Evolutionary conservation across 1,139 yeast genomes (phyloP).

Genomic region (Taphrina confusa): DNA sequence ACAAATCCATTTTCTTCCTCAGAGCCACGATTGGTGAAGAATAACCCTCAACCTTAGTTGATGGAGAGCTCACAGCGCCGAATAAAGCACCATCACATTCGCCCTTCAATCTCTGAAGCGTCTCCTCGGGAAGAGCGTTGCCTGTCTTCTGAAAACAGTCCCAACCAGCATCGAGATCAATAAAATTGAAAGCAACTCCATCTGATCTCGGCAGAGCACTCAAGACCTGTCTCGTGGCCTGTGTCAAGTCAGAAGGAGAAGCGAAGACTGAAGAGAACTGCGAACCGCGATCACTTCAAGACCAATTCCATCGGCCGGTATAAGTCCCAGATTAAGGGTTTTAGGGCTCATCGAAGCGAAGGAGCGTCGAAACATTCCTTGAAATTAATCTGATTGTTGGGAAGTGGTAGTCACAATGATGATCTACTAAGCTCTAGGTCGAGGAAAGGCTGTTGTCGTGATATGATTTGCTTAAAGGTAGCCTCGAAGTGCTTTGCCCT

Average conservation of each 20-base stretch:
- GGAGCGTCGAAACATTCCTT: conserved; percentile 48
- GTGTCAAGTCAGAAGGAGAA: conserved; percentile 49
- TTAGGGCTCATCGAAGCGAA: conserved; percentile 18
- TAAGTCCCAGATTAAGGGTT: conserved; percentile 53
- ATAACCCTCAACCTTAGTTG: conserved; percentile 90
- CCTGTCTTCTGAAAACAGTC: conserved; percentile 92
- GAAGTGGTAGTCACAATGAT: no score
- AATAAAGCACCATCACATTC: conserved; percentile 96
- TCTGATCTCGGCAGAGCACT: conserved; percentile 75
- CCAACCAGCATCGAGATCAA: conserved; percentile 88
- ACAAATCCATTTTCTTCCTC: conserved; percentile 89
- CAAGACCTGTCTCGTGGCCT: conserved; percentile 55
- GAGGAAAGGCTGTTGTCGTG: no score
- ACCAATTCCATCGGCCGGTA: conserved; percentile 98
- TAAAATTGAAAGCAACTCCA: conserved; percentile 79
- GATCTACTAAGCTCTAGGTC: no score
- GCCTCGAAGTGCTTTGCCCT: no score
- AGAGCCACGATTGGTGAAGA: conserved; percentile 97
- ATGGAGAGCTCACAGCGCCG: conserved; percentile 91
- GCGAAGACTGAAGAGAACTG: conserved; percentile 53
- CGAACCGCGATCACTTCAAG: conserved; percentile 84
- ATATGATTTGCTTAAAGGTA: no score
- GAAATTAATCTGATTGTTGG: no score
- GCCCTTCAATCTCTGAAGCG: conserved; percentile 72
- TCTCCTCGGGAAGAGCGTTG: conserved; percentile 88